A percentile compares a stretch with the other conserved stretches of the same genome.
Conservation (phyloP, 1,284 basidiomycete genomes). For the Sporisorium exsertum region DNA sequence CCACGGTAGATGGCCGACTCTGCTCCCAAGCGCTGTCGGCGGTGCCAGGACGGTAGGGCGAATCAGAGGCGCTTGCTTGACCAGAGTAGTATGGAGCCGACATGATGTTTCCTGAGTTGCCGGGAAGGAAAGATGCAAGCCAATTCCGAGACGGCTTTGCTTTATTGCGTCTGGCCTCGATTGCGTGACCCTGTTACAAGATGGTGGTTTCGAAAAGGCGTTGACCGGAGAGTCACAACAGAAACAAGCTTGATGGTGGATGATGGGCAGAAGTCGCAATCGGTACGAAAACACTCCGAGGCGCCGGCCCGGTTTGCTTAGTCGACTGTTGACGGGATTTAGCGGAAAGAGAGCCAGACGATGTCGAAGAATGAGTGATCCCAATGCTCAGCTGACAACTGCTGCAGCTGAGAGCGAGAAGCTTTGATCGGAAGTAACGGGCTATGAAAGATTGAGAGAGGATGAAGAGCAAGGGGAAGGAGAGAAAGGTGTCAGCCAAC, state of each 20-base stretch:
- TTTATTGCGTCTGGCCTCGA: slow-evolving; percentile 21
- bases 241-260: neutral
- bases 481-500: slow-evolving; percentile 7
- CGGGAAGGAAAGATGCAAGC: neutral
- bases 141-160: neutral
- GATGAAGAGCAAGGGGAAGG: neutral
- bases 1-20: slow-evolving; percentile 14
- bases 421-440: slow-evolving; percentile 13
- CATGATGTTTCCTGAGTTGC: slow-evolving; percentile 14
- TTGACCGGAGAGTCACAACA: slow-evolving; percentile 1
- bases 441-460: neutral
- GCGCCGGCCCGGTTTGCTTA: slow-evolving; percentile 18
- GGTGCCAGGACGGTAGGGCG: slow-evolving; percentile 34
- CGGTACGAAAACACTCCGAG: slow-evolving; percentile 15
- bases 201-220: slow-evolving; percentile 19
- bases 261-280: slow-evolving; percentile 1
- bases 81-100: slow-evolving; percentile 36
- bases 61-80: slow-evolving; percentile 24
- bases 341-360: neutral
- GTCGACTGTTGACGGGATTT: neutral
- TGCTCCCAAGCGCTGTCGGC: slow-evolving; percentile 42
- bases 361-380: slow-evolving; percentile 2
- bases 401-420: neutral
- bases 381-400: neutral
- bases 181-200: slow-evolving; percentile 23